phyloP scores from a whole-genome alignment of 305 asterid species.

The Fraxinus platypoda region DNA sequence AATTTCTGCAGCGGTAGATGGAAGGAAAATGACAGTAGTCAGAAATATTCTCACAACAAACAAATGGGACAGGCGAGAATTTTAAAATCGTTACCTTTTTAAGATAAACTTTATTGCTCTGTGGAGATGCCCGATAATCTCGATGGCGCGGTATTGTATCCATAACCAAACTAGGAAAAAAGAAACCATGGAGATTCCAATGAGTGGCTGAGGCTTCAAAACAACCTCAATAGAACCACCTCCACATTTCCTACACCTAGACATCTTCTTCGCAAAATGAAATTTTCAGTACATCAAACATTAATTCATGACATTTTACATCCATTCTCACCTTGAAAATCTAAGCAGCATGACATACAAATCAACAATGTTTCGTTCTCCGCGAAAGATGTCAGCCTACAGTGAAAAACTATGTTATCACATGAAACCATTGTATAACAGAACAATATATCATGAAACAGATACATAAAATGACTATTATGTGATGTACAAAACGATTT shows the following conservation, averaged over 20 bases:
- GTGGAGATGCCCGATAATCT: constrained; percentile 62
- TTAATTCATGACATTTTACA: constrained; percentile 4
- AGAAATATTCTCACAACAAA: constrained; percentile 6
- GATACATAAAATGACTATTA: constrained; percentile 8
- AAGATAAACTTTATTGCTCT: constrained; percentile 53
- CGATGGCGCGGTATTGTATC: constrained; percentile 96
- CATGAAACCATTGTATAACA: constrained; percentile 24
- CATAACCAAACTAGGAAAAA: constrained; percentile 70
- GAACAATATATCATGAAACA: background rate
- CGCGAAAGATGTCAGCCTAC: constrained; percentile 91
- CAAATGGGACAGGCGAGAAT: constrained; percentile 18
- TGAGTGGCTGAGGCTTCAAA: constrained; percentile 3
- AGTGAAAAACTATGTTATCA: constrained; percentile 22
- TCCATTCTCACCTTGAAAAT: constrained; percentile 79
- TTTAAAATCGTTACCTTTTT: constrained; percentile 45
- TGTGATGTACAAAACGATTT: background rate
- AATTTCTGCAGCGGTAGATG: constrained; percentile 50
- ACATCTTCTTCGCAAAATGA: constrained; percentile 6
- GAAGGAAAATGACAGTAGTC: background rate
- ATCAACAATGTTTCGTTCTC: constrained; percentile 71
- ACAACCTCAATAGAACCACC: constrained; percentile 13
- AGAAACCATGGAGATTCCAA: constrained; percentile 32
- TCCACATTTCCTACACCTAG: constrained; percentile 26
- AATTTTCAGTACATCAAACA: constrained; percentile 20
- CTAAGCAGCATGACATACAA: constrained; percentile 91